phyloP scores from a whole-genome alignment of 2,329 filamentous ascomycete genomes.

The Sordariomycetes sp. region DNA sequence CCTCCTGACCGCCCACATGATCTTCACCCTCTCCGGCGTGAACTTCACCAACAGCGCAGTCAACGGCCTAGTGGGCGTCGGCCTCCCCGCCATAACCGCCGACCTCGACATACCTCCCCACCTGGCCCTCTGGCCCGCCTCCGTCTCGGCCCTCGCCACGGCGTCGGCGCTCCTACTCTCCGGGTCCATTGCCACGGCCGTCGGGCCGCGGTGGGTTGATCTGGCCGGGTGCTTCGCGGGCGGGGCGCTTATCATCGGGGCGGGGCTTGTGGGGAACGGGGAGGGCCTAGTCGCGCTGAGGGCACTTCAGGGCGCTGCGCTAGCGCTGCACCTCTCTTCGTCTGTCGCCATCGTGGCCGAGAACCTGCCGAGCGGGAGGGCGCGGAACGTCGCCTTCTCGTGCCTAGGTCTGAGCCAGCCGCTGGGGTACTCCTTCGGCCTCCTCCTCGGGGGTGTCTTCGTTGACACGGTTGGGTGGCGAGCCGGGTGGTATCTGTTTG shows the following conservation, averaged over 20 bases:
- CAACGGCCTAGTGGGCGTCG: conserved; percentile 22
- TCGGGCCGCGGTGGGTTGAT: conserved; percentile 18
- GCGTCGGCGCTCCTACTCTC: conserved; percentile 22
- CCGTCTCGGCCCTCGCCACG: conserved; percentile 19
- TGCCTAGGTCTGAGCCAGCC: conserved; percentile 30
- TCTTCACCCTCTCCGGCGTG: conserved; percentile 10
- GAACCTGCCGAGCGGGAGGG: conserved; percentile 15
- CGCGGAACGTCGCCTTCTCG: conserved; percentile 25
- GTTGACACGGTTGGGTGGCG: conserved; percentile 33
- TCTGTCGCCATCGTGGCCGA: conserved; percentile 20
- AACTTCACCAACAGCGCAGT: conserved; percentile 13
- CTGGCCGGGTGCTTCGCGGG: conserved; percentile 18
- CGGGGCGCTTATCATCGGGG: conserved; percentile 16
- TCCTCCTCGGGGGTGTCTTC: conserved; percentile 34
- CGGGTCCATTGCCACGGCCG: conserved; percentile 22
- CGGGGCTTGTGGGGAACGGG: conserved; percentile 15
- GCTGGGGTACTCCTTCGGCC: conserved; percentile 33
- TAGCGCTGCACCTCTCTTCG: conserved; percentile 20
- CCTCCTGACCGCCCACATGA: conserved; percentile 5
- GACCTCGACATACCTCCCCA: conserved; percentile 18
- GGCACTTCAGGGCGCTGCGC: conserved; percentile 23
- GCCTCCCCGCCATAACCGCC: conserved; percentile 23
- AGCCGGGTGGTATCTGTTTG: conserved; percentile 27
- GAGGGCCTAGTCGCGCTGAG: conserved; percentile 22
- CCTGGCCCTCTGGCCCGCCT: conserved; percentile 25